These are phyloP conservation scores for Yarrowia osloensis DNA, from an alignment of 805 yeast species.

Conservation along the genomic window DNA sequence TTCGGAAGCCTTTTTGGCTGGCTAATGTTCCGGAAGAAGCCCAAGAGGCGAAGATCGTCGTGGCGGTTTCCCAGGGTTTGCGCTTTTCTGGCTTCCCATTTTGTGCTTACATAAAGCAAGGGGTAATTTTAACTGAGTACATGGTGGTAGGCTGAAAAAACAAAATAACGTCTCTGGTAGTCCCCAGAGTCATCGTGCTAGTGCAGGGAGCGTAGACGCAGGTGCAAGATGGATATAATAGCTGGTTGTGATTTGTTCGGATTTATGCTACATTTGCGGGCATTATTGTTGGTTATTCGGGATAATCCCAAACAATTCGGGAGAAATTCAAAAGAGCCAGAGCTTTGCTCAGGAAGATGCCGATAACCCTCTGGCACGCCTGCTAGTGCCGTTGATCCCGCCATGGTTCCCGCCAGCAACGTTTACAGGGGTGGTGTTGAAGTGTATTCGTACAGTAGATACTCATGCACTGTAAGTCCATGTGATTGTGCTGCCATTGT, in stretches of 20 bases:
- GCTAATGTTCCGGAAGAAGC: too few relatives aligned
- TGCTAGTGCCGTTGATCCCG: not conserved
- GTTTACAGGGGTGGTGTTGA: slow-evolving; percentile 6
- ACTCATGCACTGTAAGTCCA: too few relatives aligned
- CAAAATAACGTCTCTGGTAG: not conserved
- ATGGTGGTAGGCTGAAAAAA: not conserved
- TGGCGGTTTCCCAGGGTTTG: not conserved
- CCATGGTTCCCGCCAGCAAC: not conserved
- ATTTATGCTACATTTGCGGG: too few relatives aligned
- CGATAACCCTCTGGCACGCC: not conserved
- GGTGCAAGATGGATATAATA: not conserved
- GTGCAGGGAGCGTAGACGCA: not conserved
- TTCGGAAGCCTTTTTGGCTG: too few relatives aligned
- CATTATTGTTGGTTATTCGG: too few relatives aligned
- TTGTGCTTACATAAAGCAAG: not conserved
- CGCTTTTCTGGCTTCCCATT: not conserved
- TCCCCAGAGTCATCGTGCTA: slow-evolving; percentile 7
- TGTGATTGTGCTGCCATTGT: too few relatives aligned
- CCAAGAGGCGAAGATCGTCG: not conserved
- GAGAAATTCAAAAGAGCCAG: too few relatives aligned
- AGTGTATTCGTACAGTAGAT: too few relatives aligned
- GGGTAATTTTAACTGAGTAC: not conserved
- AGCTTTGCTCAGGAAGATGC: too few relatives aligned
- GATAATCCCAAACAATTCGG: too few relatives aligned
- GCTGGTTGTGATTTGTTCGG: not conserved